phyloP scores from a whole-genome alignment of 208 protist species.

The Trypanosoma conorhini region DNA sequence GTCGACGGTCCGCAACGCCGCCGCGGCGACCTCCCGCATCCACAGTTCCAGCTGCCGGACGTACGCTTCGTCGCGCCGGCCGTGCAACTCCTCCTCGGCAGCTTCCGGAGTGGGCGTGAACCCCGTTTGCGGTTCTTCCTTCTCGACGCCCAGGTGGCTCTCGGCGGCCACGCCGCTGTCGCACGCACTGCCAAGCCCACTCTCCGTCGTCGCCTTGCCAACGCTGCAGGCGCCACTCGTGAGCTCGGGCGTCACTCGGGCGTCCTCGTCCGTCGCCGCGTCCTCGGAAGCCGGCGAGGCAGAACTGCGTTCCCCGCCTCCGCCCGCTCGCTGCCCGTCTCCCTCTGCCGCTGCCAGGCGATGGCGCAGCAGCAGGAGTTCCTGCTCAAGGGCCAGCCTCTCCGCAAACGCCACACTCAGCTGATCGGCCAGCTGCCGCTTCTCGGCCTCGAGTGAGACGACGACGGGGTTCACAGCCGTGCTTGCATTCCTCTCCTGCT shows the following conservation, averaged over 20 bases:
- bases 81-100: neutral
- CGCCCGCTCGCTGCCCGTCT: neutral
- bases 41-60: neutral
- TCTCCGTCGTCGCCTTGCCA: neutral
- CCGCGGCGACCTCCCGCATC: neutral
- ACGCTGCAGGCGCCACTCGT: neutral
- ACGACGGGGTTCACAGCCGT: neutral
- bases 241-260: neutral
- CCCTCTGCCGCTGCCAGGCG: neutral
- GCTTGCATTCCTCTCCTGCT: neutral
- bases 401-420: neutral
- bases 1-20: neutral
- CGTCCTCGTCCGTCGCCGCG: neutral
- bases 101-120: neutral
- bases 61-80: neutral
- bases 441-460: neutral
- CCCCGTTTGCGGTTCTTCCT: neutral
- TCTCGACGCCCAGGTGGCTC: neutral
- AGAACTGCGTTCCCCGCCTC: neutral
- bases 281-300: neutral
- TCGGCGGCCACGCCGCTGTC: neutral
- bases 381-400: neutral
- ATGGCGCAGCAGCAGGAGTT: neutral
- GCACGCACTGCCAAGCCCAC: neutral
- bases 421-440: neutral